Evolutionary conservation across 1,139 yeast genomes (phyloP).

Genomic region (Yamadazyma songkhlaensis): DNA sequence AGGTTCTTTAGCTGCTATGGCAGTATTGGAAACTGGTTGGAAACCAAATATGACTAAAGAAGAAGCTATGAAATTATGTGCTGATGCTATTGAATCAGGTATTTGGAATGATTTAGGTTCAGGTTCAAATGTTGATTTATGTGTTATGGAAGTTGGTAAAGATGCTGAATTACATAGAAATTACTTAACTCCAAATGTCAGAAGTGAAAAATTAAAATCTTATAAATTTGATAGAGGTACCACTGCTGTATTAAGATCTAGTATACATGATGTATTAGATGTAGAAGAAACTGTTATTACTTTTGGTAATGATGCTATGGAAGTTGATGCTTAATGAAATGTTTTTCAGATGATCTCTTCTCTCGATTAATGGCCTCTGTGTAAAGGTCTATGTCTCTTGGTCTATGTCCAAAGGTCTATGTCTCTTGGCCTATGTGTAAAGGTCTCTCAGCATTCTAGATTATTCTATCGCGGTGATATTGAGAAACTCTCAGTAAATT

Average conservation of each 20-base stretch:
- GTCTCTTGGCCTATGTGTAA: too few relatives aligned
- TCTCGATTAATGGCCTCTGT: too few relatives aligned
- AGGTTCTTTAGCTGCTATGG: slow-evolving; percentile 99
- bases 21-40: slow-evolving; percentile 90
- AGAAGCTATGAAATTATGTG: slow-evolving; percentile 84
- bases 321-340: slow-evolving; percentile 55
- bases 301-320: slow-evolving; percentile 58
- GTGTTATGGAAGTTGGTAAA: slow-evolving; percentile 92
- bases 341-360: too few relatives aligned
- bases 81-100: slow-evolving; percentile 96
- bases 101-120: slow-evolving; percentile 99
- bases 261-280: slow-evolving; percentile 63
- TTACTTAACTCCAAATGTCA: slow-evolving; percentile 84
- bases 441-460: not conserved
- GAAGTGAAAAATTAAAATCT: slow-evolving; percentile 74
- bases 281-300: slow-evolving; percentile 63
- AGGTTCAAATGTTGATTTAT: slow-evolving; percentile 94
- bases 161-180: slow-evolving; percentile 84
- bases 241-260: slow-evolving; percentile 73
- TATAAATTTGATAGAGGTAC: slow-evolving; percentile 91
- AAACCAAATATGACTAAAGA: slow-evolving; percentile 72
- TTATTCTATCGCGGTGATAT: not conserved
- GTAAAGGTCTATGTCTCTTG: too few relatives aligned
- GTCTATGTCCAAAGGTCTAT: not conserved
- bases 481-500: not conserved